Evolutionary conservation across 352 stramenopile genomes (phyloP), one percentile per base, ranked within the genome.

Genomic region (Globisporangium lucens): DNA sequence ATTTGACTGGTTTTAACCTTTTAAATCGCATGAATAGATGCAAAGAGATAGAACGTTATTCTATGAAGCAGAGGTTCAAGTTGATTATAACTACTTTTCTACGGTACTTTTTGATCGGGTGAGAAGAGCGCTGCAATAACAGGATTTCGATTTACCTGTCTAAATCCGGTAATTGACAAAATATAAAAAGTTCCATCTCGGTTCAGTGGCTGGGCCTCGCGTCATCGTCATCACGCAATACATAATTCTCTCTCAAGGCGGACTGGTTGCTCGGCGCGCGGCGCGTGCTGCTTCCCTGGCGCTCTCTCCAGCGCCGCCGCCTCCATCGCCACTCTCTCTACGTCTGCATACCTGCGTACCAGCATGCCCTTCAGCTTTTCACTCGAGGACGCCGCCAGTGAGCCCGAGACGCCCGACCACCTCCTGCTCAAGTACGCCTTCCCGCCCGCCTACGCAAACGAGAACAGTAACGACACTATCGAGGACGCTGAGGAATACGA

Each of bases 271-370:
- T 27, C 15, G 46, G 29, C 66, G 71, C 49, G 72, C 69, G 13
- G 63, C 75, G 61, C 55, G 61, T n/a, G 27, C 71, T 8, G 59
- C 30, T 15, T 71, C 67, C 64, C 36, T 68, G 24, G 67, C 38
- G 22, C 0, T 68, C n/a, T 69, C 70, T 17, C 27, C 38, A 43
- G 67, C 77, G 49, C 65, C 73, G 66, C 68, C 61, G 33, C 71
- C 72, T 52, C 38, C 38, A 46, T 4, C 38, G 66, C 24, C 3
- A 33, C 22, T 20, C 22, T 20, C 24, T 59, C 29, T 43, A 13
- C 29, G 29, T 43, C 29, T 43, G 15, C 36, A 17, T 53, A 22
- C 13, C 47, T 53, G 47, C 3, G 47, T 13, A 8, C 20, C 53
- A 59, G 15, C 15, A 59, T 59, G 53, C 53, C 53, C 4, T 43